A percentile compares a stretch with the other conserved stretches of the same genome.
Evolutionary conservation across 2,329 filamentous ascomycete genomes (phyloP).

Genomic region (Pseudopithomyces maydicus): DNA sequence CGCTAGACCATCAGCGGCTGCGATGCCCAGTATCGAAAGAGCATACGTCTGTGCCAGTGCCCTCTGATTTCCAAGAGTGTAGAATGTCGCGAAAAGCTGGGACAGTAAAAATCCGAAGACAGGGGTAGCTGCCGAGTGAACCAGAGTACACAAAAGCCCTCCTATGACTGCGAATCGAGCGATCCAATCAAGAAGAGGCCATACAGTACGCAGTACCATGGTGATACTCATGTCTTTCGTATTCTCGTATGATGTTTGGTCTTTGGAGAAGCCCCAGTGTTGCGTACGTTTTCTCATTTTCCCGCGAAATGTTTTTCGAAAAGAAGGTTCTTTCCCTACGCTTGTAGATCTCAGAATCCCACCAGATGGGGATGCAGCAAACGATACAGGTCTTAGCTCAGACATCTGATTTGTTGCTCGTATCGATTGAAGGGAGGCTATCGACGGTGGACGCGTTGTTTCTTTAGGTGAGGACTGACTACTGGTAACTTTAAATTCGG

Average conservation of each 20-base stretch:
- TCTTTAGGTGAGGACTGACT: background rate
- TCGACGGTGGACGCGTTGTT: background rate
- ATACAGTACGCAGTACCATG: conserved; percentile 70
- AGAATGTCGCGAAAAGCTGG: conserved; percentile 73
- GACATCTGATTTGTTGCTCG: background rate
- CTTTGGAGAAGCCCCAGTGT: background rate
- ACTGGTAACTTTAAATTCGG: background rate
- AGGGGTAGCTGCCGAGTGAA: conserved; percentile 71
- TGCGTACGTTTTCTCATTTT: conserved; percentile 7
- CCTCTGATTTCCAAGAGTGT: conserved; percentile 56
- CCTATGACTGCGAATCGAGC: conserved; percentile 62
- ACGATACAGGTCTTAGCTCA: background rate
- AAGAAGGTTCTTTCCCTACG: conserved; percentile 3
- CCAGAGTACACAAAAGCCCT: conserved; percentile 65
- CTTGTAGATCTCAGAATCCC: background rate
- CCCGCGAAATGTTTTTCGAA: conserved; percentile 2
- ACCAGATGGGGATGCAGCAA: background rate
- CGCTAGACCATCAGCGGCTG: conserved; percentile 67
- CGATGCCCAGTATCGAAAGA: conserved; percentile 69
- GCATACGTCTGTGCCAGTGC: conserved; percentile 68
- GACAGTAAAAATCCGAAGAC: conserved; percentile 78
- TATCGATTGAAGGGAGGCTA: background rate
- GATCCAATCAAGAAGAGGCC: conserved; percentile 63
- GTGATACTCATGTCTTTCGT: conserved; percentile 43
- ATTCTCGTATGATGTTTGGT: background rate